Base-by-base conservation (phyloP, 1,284 basidiomycete species). In the Ustilago curta region DNA sequence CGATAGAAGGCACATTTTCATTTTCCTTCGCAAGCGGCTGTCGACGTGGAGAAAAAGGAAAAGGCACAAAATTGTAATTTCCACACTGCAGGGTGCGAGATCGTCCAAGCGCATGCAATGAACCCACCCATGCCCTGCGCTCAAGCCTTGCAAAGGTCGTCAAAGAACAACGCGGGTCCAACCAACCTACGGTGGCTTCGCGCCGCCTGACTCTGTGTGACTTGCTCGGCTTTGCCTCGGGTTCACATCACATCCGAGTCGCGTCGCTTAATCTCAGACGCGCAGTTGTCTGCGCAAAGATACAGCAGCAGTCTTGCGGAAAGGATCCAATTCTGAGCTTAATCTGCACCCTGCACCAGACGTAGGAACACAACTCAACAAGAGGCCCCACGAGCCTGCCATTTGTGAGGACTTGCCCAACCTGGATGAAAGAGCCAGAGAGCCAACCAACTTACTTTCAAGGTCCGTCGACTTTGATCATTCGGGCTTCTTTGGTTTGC, bases 81-180 rank as follows among this genome's bases (percentile, higher is more conserved):
- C 45, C 55, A 58, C 45, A 21, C 16, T 58, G 45, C 55, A 57
- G 43, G 4, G 31, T 48, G 54, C 54, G 45, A 43, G 52, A 53
- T 53, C 21, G 35, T 44, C 19, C 43, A 45, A 27, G 45, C 45
- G 43, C 23, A 25, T 45, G 23, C 9, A 16, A 21, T n/a, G n/a
- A n/a, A n/a, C n/a, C n/a, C n/a, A n/a, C 43, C 12, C 23, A 25
- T 14, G 25, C 6, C 5, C 8, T 12, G 42, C 42, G 29, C 27
- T 21, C 8, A 44, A 25, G 29, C 27, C 18, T 9, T 9, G n/a
- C 4, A 23, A 47, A 48, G 21, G 31, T 27, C 43, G 43, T 4
- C 25, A 27, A 27, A 27, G 27, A n/a, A n/a, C n/a, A n/a, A n/a
- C n/a, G n/a, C n/a, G n/a, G n/a, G n/a, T n/a, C n/a, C n/a, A n/a